phyloP scores from a whole-genome alignment of 164 flowering plant genomes.

The Santalum album region DNA sequence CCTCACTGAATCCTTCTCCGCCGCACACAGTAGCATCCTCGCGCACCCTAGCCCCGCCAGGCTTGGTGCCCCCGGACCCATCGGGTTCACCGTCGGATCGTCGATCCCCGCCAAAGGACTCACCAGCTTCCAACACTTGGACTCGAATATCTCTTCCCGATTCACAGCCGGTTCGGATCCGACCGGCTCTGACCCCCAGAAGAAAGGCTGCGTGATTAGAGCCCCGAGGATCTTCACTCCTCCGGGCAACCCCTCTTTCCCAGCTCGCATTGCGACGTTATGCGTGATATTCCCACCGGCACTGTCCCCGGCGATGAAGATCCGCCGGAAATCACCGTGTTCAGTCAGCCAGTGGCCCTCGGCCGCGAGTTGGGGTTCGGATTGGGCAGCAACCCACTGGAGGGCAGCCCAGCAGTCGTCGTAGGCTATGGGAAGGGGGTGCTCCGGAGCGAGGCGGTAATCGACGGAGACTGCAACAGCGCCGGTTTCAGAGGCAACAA shows the following conservation, averaged over 20 bases:
- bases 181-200: constrained; percentile 24
- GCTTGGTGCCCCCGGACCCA: constrained; percentile 25
- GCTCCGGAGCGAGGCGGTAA: constrained; percentile 50
- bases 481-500: constrained; percentile 19
- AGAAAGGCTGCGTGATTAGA: constrained; percentile 14
- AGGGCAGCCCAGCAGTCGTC: constrained; percentile 55
- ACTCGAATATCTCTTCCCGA: constrained; percentile 1
- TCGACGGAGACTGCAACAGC: constrained; percentile 38
- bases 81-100: constrained; percentile 31
- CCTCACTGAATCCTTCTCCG: constrained; percentile 29
- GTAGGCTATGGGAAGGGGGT: constrained; percentile 36
- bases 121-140: constrained; percentile 18
- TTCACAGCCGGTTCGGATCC: constrained; percentile 7
- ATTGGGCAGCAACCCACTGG: constrained; percentile 39
- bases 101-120: constrained; percentile 22
- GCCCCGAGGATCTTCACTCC: constrained; percentile 19
- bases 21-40: constrained; percentile 29
- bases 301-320: constrained; percentile 55
- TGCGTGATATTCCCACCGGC: constrained; percentile 54
- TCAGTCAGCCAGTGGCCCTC: constrained; percentile 32
- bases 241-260: constrained; percentile 1
- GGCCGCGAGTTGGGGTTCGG: neutral
- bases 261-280: constrained; percentile 21
- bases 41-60: constrained; percentile 27
- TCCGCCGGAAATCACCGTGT: constrained; percentile 28